Percentiles rank a stretch among this genome's conserved stretches.
Conservation (phyloP, 768 basidiomycete genomes). For the Cubamyces sp. region DNA sequence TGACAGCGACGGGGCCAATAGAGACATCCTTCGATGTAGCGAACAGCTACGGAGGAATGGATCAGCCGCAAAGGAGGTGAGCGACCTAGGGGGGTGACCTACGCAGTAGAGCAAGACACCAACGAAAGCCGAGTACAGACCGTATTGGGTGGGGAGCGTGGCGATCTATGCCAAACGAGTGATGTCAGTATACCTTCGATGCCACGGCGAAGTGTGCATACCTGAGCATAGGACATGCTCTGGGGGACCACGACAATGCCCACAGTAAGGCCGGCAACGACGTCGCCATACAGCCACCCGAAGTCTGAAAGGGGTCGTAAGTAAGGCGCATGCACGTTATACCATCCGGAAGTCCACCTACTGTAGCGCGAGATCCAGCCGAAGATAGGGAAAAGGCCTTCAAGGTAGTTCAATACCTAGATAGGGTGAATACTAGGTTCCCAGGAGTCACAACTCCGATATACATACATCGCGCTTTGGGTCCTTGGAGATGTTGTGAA, state of each 20-base stretch:
- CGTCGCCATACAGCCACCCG: conserved; percentile 83
- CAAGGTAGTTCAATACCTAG: conserved; percentile 67
- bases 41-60: conserved; percentile 76
- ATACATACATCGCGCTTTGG: conserved; percentile 56
- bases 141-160: conserved; percentile 83
- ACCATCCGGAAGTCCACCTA: conserved; percentile 38
- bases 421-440: conserved; percentile 14
- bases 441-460: neutral
- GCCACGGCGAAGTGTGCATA: too few species aligned
- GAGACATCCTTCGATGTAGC: conserved; percentile 98
- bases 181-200: neutral
- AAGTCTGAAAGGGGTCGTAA: conserved; percentile 47
- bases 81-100: conserved; percentile 32
- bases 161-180: conserved; percentile 61
- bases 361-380: conserved; percentile 90
- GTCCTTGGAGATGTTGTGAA: conserved; percentile 43
- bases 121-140: conserved; percentile 92
- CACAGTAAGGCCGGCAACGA: conserved; percentile 91
- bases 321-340: neutral
- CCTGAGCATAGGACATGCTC: conserved; percentile 86
- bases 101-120: conserved; percentile 86
- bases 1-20: conserved; percentile 99
- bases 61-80: conserved; percentile 2
- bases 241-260: conserved; percentile 97
- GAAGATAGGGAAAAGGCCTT: conserved; percentile 81